Evolutionary conservation across 179 eudicot genomes (phyloP), one percentile per base, ranked within the genome.

Genomic region (Kewa caespitosa): DNA sequence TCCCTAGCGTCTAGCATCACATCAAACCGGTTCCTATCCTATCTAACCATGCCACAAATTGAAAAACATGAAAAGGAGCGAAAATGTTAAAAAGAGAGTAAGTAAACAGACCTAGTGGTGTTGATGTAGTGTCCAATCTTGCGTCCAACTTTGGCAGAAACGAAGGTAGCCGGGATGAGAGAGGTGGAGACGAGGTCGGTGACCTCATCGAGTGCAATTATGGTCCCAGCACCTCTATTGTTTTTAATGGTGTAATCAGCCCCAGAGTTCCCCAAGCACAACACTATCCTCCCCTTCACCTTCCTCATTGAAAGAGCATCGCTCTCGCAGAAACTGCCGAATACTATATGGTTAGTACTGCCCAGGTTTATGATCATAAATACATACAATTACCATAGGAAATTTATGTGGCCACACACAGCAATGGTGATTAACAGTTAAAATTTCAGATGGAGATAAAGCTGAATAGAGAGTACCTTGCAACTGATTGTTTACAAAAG

Each of bases 211-310:
- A 59, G n/a, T 28, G 88, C 75, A 39, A 89, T 76, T 69, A 94
- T 86, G 0, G 84, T 69, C 59, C 94, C 98, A 0, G 81, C 78
- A 7, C 91, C 97, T 0, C 80, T 75, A 52, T 79, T 63, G 8
- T 37, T 39, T 17, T 43, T 63, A 36, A 91, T 37, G 10, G 65
- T 76, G 17, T n/a, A 68, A 82, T 88, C 97, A 38, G 84, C 85
- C 0, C 76, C 80, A 15, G 37, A 25, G 2, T 23, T 22, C 55
- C 87, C 94, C 6, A 67, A 43, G 78, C 98, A 94, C 38, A 86
- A 82, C 60, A 92, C 86, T 43, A 94, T 86, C 72, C 80, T 87
- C 22, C 94, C 96, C 79, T 82, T 86, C 72, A 88, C 92, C 76
- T 81, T 84, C 0, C 34, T 76, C 52, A 33, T 60, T 43, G 76